Evolutionary conservation across 208 protist genomes (phyloP), one percentile per base, ranked within the genome.

Genomic region (Acanthamoeba divionensis): DNA sequence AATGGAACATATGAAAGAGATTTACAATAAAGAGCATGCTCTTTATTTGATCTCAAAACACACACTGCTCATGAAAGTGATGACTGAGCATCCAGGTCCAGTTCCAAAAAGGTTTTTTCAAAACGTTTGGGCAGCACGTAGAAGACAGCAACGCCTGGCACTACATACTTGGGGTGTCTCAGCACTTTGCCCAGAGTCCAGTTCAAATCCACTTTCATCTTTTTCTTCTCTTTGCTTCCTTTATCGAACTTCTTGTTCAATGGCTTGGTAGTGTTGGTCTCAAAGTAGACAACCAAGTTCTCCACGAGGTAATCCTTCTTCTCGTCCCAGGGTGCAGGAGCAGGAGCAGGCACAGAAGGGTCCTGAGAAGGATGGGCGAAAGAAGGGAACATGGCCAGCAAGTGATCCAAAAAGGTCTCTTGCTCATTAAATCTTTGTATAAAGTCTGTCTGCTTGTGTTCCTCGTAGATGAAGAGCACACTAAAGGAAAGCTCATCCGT

Each of bases 401-500:
- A 48, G 86, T 94, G 92, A 47, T 94, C 91, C 36, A 52, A 54
- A 52, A 94, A 91, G 10, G 90, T 80, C 21, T 93, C 65, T 50
- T 92, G 67, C n/a, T 91, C 55, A 63, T 92, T 77, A 15, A 98
- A 97, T 73, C 97, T 96, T 57, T 97, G 94, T 91, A 98, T 95
- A 73, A 97, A 97, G 91, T 98, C 97, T 3, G 95, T 97, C 89
- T 97, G 96, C 63, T 94, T 91, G 91, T 97, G 97, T 91, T 98
- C 96, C 80, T 97, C 96, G 92, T 98, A 98, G 90, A 98, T 94
- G 87, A 98, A 97, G 15, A 98, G 94, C n/a, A 98, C 92, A 24
- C 96, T 21, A 97, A 97, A 79, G 97, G 96, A 62, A 97, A 91
- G 47, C 95, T 80, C 24, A 90, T 91, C 45, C 95, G 93, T 18